A percentile compares a stretch with the other conserved stretches of the same genome.
These are phyloP conservation scores for Apiotrichum gracile DNA, from an alignment of 1,284 basidiomycete genomes.

Conservation along the genomic window DNA sequence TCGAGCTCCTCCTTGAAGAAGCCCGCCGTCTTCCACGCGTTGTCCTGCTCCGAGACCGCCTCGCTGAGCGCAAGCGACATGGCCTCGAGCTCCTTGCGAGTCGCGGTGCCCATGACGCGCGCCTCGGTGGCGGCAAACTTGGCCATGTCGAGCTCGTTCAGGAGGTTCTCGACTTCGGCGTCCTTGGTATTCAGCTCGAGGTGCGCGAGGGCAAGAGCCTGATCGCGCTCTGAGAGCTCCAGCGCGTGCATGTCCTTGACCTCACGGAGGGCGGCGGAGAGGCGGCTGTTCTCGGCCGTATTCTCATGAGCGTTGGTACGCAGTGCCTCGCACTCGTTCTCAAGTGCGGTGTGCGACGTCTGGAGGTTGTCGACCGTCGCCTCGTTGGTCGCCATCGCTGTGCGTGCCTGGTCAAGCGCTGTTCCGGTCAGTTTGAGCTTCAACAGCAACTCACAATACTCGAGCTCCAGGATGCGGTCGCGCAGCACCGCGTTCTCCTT, in stretches of 20 bases:
- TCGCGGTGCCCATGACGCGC: neutral
- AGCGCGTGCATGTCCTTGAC: neutral
- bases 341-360: neutral
- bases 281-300: neutral
- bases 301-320: neutral
- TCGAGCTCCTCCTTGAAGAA: slow-evolving; percentile 3
- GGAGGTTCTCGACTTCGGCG: neutral
- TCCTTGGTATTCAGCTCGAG: slow-evolving; percentile 1
- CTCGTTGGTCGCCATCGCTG: neutral
- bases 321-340: neutral
- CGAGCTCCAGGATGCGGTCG: neutral
- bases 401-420: neutral
- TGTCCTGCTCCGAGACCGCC: neutral
- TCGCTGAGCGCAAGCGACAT: neutral
- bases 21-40: neutral
- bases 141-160: neutral
- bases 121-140: neutral
- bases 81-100: neutral
- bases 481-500: neutral
- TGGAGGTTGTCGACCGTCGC: neutral
- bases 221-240: neutral
- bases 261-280: neutral
- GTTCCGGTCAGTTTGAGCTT: too few relatives aligned
- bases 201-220: neutral
- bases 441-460: neutral